Conservation (phyloP, 176 grass and related monocot species). For the sorghum (Sorghum bicolor) region DNA sequence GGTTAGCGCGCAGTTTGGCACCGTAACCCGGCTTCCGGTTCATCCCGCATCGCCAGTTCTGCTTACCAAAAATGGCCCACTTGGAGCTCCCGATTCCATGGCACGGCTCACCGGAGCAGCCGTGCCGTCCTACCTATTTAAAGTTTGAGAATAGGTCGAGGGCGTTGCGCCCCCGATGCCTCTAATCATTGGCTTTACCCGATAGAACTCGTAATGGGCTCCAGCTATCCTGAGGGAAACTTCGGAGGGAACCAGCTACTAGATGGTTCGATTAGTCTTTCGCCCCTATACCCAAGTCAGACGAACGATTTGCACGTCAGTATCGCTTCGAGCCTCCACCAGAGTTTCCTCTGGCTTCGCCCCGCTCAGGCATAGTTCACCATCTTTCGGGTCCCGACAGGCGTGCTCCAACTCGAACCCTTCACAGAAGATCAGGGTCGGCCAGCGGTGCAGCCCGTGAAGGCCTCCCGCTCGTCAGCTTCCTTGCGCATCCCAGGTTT, state of each 20-base stretch:
- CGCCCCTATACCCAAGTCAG: slow-evolving; percentile 35
- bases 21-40: slow-evolving; percentile 59
- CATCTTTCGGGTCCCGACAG: slow-evolving; percentile 55
- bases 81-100: slow-evolving; percentile 56
- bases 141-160: slow-evolving; percentile 57
- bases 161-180: slow-evolving; percentile 65
- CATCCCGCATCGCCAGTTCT: slow-evolving; percentile 77
- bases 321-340: slow-evolving; percentile 63
- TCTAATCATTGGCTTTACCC: slow-evolving; percentile 53
- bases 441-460: neutral
- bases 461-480: neutral
- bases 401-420: slow-evolving; percentile 75
- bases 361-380: slow-evolving; percentile 60
- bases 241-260: slow-evolving; percentile 47
- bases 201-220: slow-evolving; percentile 55
- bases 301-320: slow-evolving; percentile 33
- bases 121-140: slow-evolving; percentile 42
- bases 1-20: slow-evolving; percentile 62
- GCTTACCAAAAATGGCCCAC: slow-evolving; percentile 75
- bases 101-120: slow-evolving; percentile 19
- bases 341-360: slow-evolving; percentile 69
- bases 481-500: too few species aligned
- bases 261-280: slow-evolving; percentile 55
- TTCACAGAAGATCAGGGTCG: slow-evolving; percentile 49
- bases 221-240: slow-evolving; percentile 59